Evolutionary conservation across 169 alveolate genomes (phyloP), one percentile per base, ranked within the genome.

Genomic region (Cyclospora cayetanensis): DNA sequence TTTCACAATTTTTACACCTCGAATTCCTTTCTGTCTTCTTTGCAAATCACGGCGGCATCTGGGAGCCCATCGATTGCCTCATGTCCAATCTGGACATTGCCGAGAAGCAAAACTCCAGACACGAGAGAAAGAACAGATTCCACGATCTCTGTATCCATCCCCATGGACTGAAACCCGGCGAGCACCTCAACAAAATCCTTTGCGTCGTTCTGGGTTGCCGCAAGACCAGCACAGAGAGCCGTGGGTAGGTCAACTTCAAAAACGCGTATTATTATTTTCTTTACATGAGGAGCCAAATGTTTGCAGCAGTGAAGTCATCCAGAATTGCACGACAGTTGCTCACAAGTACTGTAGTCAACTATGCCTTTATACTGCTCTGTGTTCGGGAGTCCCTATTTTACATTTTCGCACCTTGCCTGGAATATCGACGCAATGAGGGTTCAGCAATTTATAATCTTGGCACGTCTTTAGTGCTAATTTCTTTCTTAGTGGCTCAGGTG

Each of bases 121-220:
- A 98, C 92, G 27, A 97, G 68, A 25, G 98, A 94, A 27, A 97
- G 94, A 27, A 98, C 96, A 85, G 96, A 94, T 55, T 94, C 97
- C 53, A 96, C 96, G 76, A 98, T 99, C 1, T 88, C 86, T 35
- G 96, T 95, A 42, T 93, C 80, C 84, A 99, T 95, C 25, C 97
- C 97, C 97, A 98, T 97, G 80, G 95, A 95, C 76, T 95, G 95
- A 94, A 99, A 95, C 34, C 99, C 96, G 77, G 95, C 93, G 41
- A 94, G 41, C 22, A 98, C 99, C 86, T 96, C 98, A 74, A 96
- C 93, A 94, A 95, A 98, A 65, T 97, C 98, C 66, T 95, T 96
- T n/a, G 94, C 97, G 92, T 99, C 99, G 93, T 98, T 99, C 25
- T 95, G 52, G n/a, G n/a, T n/a, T n/a, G n/a, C n/a, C n/a, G n/a